phyloP scores from a whole-genome alignment of 2,329 filamentous ascomycete genomes.

The Lomentospora prolificans region DNA sequence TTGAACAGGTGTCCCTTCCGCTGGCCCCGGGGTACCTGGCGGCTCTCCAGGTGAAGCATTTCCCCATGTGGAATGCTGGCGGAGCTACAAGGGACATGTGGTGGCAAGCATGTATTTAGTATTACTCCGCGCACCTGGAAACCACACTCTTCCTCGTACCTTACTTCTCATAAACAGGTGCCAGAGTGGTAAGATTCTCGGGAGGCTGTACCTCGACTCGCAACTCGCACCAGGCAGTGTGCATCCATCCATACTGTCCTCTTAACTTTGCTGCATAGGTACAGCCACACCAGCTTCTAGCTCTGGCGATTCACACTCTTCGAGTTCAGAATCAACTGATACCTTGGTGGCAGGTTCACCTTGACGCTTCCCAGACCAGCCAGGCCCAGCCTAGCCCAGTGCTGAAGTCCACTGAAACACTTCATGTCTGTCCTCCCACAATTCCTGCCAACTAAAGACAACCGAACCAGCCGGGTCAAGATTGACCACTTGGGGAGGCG shows the following conservation, averaged over 20 bases:
- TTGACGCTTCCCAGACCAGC: too few species aligned
- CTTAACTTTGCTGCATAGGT: too few species aligned
- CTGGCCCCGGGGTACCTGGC: background rate
- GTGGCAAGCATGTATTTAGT: background rate
- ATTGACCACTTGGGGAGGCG: background rate
- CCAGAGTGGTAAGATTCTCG: background rate
- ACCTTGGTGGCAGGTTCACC: too few species aligned
- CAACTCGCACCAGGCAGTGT: background rate
- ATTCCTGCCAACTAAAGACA: constrained; percentile 1
- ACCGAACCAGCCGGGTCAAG: background rate
- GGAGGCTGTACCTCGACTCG: background rate
- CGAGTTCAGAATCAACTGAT: too few species aligned
- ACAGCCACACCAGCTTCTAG: too few species aligned
- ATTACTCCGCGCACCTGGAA: background rate
- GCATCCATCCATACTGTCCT: too few species aligned
- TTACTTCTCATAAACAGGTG: background rate
- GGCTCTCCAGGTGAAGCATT: background rate
- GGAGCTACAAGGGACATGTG: background rate
- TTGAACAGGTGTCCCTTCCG: constrained; percentile 36
- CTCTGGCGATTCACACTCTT: too few species aligned
- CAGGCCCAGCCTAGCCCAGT: too few species aligned
- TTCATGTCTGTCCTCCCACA: too few species aligned
- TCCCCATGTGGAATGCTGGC: constrained; percentile 3
- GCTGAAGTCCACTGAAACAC: too few species aligned
- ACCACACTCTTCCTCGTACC: background rate